Evolutionary conservation across 495 filamentous ascomycete species (phyloP).

Genomic region (Neurospora sp.): DNA sequence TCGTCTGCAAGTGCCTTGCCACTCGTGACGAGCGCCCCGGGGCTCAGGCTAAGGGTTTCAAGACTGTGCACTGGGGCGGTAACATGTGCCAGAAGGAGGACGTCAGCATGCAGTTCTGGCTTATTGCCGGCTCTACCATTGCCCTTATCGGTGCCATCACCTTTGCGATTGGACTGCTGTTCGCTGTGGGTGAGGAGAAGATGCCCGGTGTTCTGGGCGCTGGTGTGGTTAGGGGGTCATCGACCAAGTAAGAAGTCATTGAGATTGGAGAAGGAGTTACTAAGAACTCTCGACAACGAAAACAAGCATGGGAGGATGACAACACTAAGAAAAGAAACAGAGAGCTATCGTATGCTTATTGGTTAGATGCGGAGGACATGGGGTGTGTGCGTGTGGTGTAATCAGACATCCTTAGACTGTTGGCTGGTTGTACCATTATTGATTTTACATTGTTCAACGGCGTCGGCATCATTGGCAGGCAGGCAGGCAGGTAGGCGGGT

Average conservation of each 20-base stretch:
- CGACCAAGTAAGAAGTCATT: conserved; percentile 36
- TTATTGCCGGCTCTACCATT: conserved; percentile 62
- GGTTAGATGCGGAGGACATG: background rate
- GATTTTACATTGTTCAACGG: conserved; percentile 12
- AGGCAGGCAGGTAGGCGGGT: background rate
- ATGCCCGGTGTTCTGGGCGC: conserved; percentile 81
- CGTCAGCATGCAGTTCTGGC: conserved; percentile 75
- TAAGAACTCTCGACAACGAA: background rate
- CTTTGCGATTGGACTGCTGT: conserved; percentile 66
- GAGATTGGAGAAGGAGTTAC: background rate
- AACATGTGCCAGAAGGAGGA: conserved; percentile 86
- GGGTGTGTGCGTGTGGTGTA: background rate
- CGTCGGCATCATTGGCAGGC: conserved; percentile 9
- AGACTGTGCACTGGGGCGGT: conserved; percentile 60
- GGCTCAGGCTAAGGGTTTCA: background rate
- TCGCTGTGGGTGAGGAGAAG: conserved; percentile 64
- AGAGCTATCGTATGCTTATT: background rate
- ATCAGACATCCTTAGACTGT: conserved; percentile 1
- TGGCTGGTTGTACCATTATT: conserved; percentile 7
- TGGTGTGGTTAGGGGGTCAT: conserved; percentile 41
- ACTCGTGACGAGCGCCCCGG: conserved; percentile 32
- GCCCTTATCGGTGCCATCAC: conserved; percentile 47
- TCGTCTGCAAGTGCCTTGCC: conserved; percentile 58
- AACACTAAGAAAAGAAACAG: background rate
- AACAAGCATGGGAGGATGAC: background rate